These are phyloP conservation scores for Gossypium longicalyx DNA, from an alignment of 345 rosid genomes.

Conservation along the genomic window DNA sequence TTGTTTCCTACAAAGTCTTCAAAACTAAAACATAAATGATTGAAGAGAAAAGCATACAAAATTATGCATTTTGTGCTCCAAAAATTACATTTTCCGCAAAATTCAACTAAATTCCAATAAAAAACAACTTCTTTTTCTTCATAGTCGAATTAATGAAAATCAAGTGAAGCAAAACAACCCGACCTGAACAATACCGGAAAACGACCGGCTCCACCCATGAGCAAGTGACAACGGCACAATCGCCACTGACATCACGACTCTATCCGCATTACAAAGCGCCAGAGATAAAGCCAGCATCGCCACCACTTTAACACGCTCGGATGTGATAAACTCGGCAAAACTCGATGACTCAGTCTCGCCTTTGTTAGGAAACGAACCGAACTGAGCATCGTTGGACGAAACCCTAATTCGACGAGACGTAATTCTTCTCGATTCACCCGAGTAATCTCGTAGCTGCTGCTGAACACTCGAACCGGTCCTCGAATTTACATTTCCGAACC, in stretches of 20 bases:
- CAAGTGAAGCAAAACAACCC: not conserved
- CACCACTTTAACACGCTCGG: conserved; percentile 88
- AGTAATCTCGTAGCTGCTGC: conserved; percentile 12
- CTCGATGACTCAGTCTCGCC: conserved; percentile 33
- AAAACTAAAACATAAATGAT: not conserved
- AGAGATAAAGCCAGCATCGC: conserved; percentile 88
- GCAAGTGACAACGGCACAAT: conserved; percentile 78
- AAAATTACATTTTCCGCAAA: not conserved
- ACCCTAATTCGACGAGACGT: conserved; percentile 36
- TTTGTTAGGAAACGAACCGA: conserved; percentile 30
- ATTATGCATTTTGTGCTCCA: not conserved
- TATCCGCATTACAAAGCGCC: conserved; percentile 86
- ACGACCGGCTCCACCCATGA: conserved; percentile 96
- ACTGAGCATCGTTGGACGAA: conserved; percentile 44
- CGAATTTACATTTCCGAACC: conserved; percentile 11
- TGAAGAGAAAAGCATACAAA: not conserved
- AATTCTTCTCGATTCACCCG: conserved; percentile 15
- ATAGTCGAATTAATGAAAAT: not conserved
- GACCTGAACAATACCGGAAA: conserved; percentile 95
- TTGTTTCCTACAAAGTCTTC: not conserved
- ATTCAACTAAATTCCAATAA: not conserved
- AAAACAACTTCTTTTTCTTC: not conserved
- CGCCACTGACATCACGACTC: conserved; percentile 94
- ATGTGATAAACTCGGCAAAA: conserved; percentile 77
- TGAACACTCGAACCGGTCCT: conserved; percentile 12